phyloP scores from a whole-genome alignment of 2,329 filamentous ascomycete genomes.

The Aspergillus puulaauensis region DNA sequence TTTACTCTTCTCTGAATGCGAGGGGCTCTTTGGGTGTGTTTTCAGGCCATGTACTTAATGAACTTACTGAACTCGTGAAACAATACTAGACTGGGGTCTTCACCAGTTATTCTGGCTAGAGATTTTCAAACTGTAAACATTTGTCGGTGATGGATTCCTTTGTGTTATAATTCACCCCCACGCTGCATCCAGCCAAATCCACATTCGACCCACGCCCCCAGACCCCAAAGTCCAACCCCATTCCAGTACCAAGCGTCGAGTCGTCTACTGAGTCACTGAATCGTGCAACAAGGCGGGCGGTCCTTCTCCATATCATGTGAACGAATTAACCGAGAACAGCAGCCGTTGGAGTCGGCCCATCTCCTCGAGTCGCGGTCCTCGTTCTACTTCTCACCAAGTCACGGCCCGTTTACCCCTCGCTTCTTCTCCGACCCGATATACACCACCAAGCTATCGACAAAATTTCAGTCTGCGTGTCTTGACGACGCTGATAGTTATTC shows the following conservation, averaged over 20 bases:
- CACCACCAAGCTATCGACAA: too few relatives aligned
- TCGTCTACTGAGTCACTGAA: not conserved
- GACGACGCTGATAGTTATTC: too few relatives aligned
- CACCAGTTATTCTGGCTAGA: not conserved
- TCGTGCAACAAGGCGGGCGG: not conserved
- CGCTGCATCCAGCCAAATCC: not conserved
- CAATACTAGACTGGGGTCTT: not conserved
- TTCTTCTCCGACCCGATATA: not conserved
- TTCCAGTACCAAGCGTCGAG: not conserved
- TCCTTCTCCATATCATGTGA: not conserved
- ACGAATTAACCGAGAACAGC: not conserved
- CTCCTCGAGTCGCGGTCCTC: not conserved
- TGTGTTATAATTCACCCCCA: not conserved
- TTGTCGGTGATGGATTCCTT: too few relatives aligned
- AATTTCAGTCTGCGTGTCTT: too few relatives aligned
- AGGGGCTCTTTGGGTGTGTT: not conserved
- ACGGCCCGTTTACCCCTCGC: not conserved
- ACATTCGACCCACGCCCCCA: not conserved
- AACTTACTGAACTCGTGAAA: not conserved
- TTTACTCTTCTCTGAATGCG: conserved; percentile 1
- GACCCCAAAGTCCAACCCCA: not conserved
- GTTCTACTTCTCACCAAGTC: not conserved
- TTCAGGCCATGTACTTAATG: conserved; percentile 3
- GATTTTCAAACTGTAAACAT: too few relatives aligned
- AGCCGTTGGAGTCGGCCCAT: not conserved